Base-by-base conservation (phyloP, 1,139 yeast genomes). In the Debaryomyces nepalensis region DNA sequence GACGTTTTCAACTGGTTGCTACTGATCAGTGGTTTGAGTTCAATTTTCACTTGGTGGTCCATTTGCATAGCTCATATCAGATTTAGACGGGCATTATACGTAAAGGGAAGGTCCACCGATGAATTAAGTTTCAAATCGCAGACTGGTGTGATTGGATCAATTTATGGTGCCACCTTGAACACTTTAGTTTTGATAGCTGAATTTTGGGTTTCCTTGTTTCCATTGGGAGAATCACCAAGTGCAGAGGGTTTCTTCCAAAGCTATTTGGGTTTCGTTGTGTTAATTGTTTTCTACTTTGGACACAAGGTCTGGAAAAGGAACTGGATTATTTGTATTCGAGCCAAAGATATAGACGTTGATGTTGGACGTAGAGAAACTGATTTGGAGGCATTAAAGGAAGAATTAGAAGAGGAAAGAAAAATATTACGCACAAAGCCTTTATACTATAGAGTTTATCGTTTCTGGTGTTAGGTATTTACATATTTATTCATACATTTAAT, bases 131-230 rank as follows among this genome's bases (percentile, higher is more conserved):
- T 55, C 48, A 61, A 60, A 27, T 58, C 72, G 2, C 68, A 61
- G 42, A 58, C 63, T n/a, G 73, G 73, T 12, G 55, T 62, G 6
- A 48, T 53, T 41, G 73, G 73, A 23, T 66, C 71, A 2, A 50
- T 52, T 41, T 60, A 61, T 38, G 70, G 69, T 23, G 53, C 60
- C 14, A 40, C 47, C 18, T 50, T 67, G 26, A 63, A 60, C 48
- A 39, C 59, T 7, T 54, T 68, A 46, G 69, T 66, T n/a, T 53
- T 68, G 37, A 50, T 65, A 37, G 72, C 72, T 8, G 75, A 71
- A 52, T 69, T 71, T 50, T 71, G 75, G 74, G 59, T 70, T 27
- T 69, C 74, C 3, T 58, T 71, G 33, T 70, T 58, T 56, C 77
- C 77, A n/a, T 44, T 64, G 27, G 73, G 68, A 4, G 62, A 47